A percentile compares a stretch with the other conserved stretches of the same genome.
Evolutionary conservation across 148 eudicot genomes (phyloP).

Genomic region (Vaccinium macrocarpon): DNA sequence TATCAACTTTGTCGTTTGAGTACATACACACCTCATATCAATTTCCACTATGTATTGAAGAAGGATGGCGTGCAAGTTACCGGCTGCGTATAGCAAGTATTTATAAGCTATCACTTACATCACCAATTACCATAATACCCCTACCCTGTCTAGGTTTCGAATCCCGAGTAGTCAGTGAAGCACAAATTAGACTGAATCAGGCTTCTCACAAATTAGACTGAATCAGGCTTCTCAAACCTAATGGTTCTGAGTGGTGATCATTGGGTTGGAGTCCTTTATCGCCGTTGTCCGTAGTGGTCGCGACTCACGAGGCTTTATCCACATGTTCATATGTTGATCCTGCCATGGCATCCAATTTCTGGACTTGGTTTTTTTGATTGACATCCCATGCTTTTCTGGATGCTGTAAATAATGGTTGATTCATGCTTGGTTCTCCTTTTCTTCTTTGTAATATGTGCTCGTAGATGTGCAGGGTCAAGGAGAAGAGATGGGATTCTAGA

Average conservation of each 20-base stretch:
- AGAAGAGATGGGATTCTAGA: constrained; percentile 94
- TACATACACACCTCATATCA: too few relatives aligned
- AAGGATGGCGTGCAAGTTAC: too few relatives aligned
- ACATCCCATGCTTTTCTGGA: neutral
- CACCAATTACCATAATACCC: too few relatives aligned
- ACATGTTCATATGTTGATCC: neutral
- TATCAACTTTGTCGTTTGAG: too few relatives aligned
- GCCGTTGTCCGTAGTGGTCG: neutral
- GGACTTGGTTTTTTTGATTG: neutral
- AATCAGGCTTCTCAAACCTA: too few relatives aligned
- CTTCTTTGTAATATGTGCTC: constrained; percentile 15
- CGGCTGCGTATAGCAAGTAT: too few relatives aligned
- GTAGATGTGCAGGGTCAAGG: constrained; percentile 71
- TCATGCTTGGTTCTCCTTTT: neutral
- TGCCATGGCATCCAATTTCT: neutral
- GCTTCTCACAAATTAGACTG: too few relatives aligned
- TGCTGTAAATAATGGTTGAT: neutral
- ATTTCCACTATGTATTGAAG: too few relatives aligned
- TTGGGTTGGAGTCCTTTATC: neutral
- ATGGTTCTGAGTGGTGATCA: neutral
- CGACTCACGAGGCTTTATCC: neutral
- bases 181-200: too few relatives aligned
- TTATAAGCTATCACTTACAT: too few relatives aligned
- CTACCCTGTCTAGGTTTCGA: too few relatives aligned
- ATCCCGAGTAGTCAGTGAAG: too few relatives aligned